These are phyloP conservation scores for Lenwebbia sp. DNA, from an alignment of 345 rosid genomes.

Conservation along the genomic window DNA sequence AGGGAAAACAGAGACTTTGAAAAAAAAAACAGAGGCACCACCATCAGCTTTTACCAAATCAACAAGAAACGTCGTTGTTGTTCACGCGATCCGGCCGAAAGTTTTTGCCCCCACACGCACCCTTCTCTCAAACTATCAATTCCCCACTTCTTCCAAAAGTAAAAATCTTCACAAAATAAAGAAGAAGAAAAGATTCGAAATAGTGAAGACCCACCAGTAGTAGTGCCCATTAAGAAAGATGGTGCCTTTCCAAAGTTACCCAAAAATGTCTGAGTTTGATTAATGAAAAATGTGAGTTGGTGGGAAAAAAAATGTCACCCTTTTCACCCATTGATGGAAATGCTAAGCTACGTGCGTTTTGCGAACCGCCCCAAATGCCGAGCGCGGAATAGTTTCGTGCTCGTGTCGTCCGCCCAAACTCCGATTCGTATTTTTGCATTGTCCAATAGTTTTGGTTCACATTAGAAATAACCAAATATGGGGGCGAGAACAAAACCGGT, in stretches of 20 bases:
- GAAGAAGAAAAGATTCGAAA: not conserved
- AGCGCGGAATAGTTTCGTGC: not conserved
- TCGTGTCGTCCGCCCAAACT: not conserved
- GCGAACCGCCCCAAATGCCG: not conserved
- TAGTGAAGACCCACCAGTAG: not conserved
- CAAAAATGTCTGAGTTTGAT: not conserved
- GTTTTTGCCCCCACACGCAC: not conserved
- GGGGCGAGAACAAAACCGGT: not conserved
- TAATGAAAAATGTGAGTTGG: not conserved
- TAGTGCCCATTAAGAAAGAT: not conserved
- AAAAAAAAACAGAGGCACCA: not conserved
- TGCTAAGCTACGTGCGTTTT: too few relatives aligned
- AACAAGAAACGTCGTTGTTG: not conserved
- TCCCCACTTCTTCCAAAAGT: not conserved
- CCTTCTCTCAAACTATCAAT: not conserved
- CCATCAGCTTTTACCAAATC: not conserved
- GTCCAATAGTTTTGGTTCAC: not conserved
- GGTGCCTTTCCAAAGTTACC: not conserved
- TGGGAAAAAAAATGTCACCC: not conserved
- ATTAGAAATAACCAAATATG: not conserved
- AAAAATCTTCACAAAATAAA: too few relatives aligned
- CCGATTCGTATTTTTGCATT: not conserved
- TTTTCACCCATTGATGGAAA: not conserved
- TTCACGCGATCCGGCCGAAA: slow-evolving; percentile 6
- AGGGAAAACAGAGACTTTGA: not conserved